A percentile compares a stretch with the other conserved stretches of the same genome.
phyloP scores from a whole-genome alignment of 2,329 filamentous ascomycete species.

The Exophiala bonariae region DNA sequence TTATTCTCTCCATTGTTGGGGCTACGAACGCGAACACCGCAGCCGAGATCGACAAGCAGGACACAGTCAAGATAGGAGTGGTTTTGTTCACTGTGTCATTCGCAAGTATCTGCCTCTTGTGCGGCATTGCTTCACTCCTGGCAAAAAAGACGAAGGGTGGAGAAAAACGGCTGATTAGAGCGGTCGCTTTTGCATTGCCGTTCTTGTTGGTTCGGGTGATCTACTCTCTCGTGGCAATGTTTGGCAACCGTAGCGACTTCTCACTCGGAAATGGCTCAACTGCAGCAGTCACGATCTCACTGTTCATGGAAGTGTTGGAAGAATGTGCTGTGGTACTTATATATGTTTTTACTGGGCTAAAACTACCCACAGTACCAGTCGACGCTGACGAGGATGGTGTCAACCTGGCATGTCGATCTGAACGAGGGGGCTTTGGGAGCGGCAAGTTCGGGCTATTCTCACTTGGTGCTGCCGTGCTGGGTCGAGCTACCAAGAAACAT shows the following conservation, averaged over 20 bases:
- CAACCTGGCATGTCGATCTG: background rate
- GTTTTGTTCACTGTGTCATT: slow-evolving; percentile 32
- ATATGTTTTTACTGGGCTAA: slow-evolving; percentile 29
- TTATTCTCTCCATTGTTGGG: slow-evolving; percentile 33
- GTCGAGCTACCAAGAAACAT: background rate
- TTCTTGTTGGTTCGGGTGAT: slow-evolving; percentile 34
- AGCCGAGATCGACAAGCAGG: slow-evolving; percentile 22
- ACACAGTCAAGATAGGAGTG: slow-evolving; percentile 29
- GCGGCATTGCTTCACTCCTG: slow-evolving; percentile 27
- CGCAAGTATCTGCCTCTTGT: slow-evolving; percentile 22
- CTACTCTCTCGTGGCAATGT: slow-evolving; percentile 33
- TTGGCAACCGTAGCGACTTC: slow-evolving; percentile 29
- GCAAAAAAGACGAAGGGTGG: slow-evolving; percentile 27
- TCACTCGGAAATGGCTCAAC: slow-evolving; percentile 17
- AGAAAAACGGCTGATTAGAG: slow-evolving; percentile 32
- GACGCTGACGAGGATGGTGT: background rate
- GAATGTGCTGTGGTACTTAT: slow-evolving; percentile 34
- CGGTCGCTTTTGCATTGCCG: slow-evolving; percentile 31
- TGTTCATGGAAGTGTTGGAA: slow-evolving; percentile 34
- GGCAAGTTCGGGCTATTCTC: slow-evolving; percentile 5
- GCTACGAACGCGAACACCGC: slow-evolving; percentile 23
- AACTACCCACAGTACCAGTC: slow-evolving; percentile 12
- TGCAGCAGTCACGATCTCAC: slow-evolving; percentile 30
- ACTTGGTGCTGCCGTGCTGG: background rate
- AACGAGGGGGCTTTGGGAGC: slow-evolving; percentile 1